Conservation (phyloP, 192 early-diverging fungal species). For the Allomyces macrogynus region DNA sequence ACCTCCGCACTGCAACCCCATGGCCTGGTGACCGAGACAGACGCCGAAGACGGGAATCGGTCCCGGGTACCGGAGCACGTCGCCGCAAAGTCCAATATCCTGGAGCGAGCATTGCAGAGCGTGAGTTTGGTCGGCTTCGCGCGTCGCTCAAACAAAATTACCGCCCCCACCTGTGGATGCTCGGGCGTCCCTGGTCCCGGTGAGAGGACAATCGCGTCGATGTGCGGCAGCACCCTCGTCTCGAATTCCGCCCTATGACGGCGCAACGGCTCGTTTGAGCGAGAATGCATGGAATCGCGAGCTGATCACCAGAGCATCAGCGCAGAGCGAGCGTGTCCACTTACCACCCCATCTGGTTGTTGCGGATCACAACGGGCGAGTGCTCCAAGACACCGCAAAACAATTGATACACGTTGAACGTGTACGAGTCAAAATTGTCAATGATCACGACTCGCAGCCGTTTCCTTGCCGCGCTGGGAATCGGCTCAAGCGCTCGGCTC, state of each 20-base stretch:
- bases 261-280: slow-evolving; percentile 1
- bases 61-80: slow-evolving; percentile 22
- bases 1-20: slow-evolving; percentile 44
- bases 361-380: slow-evolving; percentile 50
- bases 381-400: slow-evolving; percentile 2
- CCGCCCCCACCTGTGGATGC: slow-evolving; percentile 6
- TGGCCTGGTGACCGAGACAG: slow-evolving; percentile 85
- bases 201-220: slow-evolving; percentile 80
- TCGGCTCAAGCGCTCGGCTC: too few species aligned
- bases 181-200: slow-evolving; percentile 83
- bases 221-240: slow-evolving; percentile 44
- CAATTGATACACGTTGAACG: slow-evolving; percentile 79
- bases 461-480: too few species aligned
- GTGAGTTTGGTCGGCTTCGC: too few species aligned
- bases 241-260: slow-evolving; percentile 27
- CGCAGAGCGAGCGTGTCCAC: too few species aligned
- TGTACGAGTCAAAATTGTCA: slow-evolving; percentile 97
- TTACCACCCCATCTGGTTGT: slow-evolving; percentile 78
- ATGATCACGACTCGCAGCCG: slow-evolving; percentile 49
- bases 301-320: too few species aligned
- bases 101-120: slow-evolving; percentile 7
- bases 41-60: slow-evolving; percentile 67
- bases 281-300: too few species aligned
- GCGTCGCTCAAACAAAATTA: too few species aligned
- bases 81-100: slow-evolving; percentile 63